Conservation (phyloP, 257 asterid genomes). For the Cinchona pubescens region DNA sequence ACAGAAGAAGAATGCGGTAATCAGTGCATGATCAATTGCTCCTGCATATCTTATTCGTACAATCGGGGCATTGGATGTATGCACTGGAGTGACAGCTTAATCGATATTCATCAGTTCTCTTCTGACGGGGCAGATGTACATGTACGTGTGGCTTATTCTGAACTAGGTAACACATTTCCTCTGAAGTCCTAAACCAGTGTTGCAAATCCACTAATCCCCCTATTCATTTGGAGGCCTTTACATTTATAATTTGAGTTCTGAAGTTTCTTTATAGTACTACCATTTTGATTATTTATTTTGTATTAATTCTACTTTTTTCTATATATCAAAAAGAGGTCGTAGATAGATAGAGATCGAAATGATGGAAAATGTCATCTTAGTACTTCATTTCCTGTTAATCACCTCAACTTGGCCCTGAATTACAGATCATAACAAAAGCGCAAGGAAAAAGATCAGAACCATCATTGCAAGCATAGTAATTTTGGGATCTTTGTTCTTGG, state of each 20-base stretch:
- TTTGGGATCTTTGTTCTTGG: constrained; percentile 28
- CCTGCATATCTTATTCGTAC: constrained; percentile 32
- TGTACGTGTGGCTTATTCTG: constrained; percentile 51
- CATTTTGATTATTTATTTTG: too few species aligned
- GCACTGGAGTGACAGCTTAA: constrained; percentile 32
- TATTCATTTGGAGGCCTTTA: neutral
- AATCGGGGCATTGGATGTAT: constrained; percentile 28
- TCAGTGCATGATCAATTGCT: constrained; percentile 32
- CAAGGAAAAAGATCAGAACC: constrained; percentile 19
- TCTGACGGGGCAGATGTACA: constrained; percentile 37
- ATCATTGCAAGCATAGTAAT: constrained; percentile 37
- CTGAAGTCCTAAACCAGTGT: neutral
- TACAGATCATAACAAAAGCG: constrained; percentile 29
- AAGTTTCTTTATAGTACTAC: too few species aligned
- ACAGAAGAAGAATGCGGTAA: constrained; percentile 30
- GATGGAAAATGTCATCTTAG: neutral
- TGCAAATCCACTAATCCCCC: neutral
- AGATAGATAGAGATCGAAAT: too few species aligned
- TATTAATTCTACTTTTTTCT: too few species aligned
- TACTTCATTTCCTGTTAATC: neutral
- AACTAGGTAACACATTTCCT: constrained; percentile 38
- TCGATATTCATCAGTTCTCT: constrained; percentile 39
- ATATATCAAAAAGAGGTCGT: neutral
- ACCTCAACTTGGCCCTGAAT: neutral
- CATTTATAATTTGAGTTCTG: neutral